These are phyloP conservation scores for Claviceps sp. DNA, from an alignment of 2,329 filamentous ascomycete species.

Conservation along the genomic window DNA sequence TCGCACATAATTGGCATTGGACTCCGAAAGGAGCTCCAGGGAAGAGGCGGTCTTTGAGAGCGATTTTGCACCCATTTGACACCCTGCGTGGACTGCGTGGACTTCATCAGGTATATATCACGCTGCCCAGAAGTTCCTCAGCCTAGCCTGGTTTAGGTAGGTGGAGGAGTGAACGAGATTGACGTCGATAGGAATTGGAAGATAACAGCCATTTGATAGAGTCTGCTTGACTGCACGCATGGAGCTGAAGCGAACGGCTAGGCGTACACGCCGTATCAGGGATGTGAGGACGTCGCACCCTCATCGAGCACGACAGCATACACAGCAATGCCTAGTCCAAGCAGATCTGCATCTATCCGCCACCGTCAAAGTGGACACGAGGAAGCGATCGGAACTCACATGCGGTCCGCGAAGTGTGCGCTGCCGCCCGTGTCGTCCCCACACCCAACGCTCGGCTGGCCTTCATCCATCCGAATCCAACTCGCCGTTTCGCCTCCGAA, in stretches of 20 bases:
- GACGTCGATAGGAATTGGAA: neutral
- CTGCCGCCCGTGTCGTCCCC: neutral
- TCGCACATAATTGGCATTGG: neutral
- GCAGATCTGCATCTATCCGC: conserved; percentile 4
- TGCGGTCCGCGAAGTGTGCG: conserved; percentile 3
- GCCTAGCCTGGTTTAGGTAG: conserved; percentile 8
- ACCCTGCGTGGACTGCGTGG: neutral
- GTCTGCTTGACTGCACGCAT: neutral
- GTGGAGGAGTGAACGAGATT: conserved; percentile 1
- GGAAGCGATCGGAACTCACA: conserved; percentile 7
- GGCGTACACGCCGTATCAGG: neutral
- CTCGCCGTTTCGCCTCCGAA: neutral
- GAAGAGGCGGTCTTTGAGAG: neutral
- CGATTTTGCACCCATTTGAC: neutral
- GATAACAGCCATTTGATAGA: neutral
- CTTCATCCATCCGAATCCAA: neutral
- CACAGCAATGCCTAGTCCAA: neutral
- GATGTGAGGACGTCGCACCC: neutral
- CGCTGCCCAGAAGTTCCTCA: conserved; percentile 5
- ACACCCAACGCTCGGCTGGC: neutral
- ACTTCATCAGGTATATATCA: no score
- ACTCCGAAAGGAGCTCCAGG: neutral
- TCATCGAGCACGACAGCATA: neutral
- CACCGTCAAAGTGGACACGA: conserved; percentile 7
- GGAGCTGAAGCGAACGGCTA: neutral